A percentile compares a stretch with the other conserved stretches of the same genome.
These are phyloP conservation scores for Hypoxylon sp. DNA, from an alignment of 2,329 filamentous ascomycete genomes.

Conservation along the genomic window DNA sequence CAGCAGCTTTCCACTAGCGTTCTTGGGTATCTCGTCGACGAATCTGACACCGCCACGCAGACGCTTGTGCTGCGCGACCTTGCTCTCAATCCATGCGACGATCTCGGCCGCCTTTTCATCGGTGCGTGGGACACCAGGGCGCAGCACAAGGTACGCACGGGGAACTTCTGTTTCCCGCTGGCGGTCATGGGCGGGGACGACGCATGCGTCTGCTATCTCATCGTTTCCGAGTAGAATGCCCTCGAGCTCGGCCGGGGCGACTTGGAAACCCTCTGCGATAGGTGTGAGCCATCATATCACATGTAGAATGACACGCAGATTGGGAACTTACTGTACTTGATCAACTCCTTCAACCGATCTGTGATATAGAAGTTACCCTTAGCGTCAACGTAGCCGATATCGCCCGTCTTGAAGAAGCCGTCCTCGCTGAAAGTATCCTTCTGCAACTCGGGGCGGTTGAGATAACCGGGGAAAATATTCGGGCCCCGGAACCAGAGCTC, in stretches of 20 bases:
- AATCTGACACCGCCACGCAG: constrained; percentile 62
- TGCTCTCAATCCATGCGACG: constrained; percentile 55
- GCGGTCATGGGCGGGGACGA: constrained; percentile 73
- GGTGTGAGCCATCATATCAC: neutral
- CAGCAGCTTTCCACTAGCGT: constrained; percentile 74
- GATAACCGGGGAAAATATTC: constrained; percentile 84
- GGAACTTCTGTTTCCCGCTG: constrained; percentile 77
- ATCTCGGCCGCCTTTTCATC: constrained; percentile 59
- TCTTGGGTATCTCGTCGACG: constrained; percentile 72
- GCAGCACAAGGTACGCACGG: constrained; percentile 73
- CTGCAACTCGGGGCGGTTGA: constrained; percentile 80
- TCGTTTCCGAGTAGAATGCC: constrained; percentile 60
- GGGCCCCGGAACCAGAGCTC: constrained; percentile 85
- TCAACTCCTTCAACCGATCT: constrained; percentile 82
- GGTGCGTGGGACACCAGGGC: constrained; percentile 56
- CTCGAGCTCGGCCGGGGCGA: constrained; percentile 76
- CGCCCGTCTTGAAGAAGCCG: constrained; percentile 92
- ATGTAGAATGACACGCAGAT: neutral
- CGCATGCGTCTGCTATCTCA: constrained; percentile 70
- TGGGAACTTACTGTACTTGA: constrained; percentile 68
- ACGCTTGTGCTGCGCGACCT: constrained; percentile 59
- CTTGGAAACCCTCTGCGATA: constrained; percentile 75
- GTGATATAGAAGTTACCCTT: constrained; percentile 91
- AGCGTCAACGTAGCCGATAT: constrained; percentile 83
- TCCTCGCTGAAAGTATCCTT: constrained; percentile 79